A percentile compares a stretch with the other conserved stretches of the same genome.
Conservation (phyloP, 2,329 filamentous ascomycete genomes). For the Harringtonia aguacate region DNA sequence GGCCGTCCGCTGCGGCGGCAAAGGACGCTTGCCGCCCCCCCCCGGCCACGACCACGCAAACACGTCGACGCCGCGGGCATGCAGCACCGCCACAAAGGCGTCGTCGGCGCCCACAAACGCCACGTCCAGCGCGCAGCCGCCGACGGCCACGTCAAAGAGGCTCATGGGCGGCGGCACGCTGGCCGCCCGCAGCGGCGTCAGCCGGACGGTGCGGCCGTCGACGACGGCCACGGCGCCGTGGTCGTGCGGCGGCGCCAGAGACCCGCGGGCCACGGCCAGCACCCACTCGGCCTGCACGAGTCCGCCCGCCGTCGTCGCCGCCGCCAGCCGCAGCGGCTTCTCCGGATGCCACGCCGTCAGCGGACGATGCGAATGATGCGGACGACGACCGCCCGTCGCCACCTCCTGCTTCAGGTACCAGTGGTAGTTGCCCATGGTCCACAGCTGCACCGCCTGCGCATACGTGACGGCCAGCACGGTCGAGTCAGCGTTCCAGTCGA, state of each 20-base stretch:
- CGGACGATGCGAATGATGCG: constrained; percentile 2
- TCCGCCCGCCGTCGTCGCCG: constrained; percentile 37
- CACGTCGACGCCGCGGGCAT: constrained; percentile 53
- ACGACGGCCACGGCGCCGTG: constrained; percentile 72
- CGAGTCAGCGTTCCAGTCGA: constrained; percentile 89
- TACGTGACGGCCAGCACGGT: constrained; percentile 78
- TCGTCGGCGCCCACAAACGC: constrained; percentile 59
- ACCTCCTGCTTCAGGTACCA: constrained; percentile 97
- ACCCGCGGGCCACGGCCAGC: constrained; percentile 58
- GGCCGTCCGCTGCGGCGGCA: constrained; percentile 28
- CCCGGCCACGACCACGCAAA: constrained; percentile 63
- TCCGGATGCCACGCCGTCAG: constrained; percentile 74
- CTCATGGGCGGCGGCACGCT: constrained; percentile 93
- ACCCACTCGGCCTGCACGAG: constrained; percentile 56
- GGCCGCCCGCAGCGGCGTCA: constrained; percentile 74
- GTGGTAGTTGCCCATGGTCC: constrained; percentile 96
- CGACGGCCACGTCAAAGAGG: constrained; percentile 57
- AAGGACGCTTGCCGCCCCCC: constrained; percentile 31
- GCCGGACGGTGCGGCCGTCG: constrained; percentile 67
- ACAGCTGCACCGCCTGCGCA: constrained; percentile 69
- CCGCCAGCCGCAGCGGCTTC: constrained; percentile 58
- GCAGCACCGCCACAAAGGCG: constrained; percentile 60
- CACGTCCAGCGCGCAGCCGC: constrained; percentile 60
- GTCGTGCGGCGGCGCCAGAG: constrained; percentile 61
- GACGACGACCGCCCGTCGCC: constrained; percentile 22